phyloP scores from a whole-genome alignment of 805 yeast species.

The Ogataea paraovalis region DNA sequence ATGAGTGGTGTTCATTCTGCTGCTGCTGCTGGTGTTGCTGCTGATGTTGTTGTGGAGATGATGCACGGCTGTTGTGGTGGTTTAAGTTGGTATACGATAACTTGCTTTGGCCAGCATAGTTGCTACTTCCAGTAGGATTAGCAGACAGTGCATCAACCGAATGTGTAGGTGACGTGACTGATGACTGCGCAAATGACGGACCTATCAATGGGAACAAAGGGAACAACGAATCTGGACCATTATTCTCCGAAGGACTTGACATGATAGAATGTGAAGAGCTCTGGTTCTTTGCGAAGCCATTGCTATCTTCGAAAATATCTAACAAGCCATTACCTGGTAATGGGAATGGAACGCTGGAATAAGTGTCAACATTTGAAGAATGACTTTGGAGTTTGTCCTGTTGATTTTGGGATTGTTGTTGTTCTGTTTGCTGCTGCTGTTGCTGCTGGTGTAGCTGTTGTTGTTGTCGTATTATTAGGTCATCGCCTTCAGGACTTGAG shows the following conservation, averaged over 20 bases:
- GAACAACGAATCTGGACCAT: conserved; percentile 29
- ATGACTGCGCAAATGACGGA: conserved; percentile 22
- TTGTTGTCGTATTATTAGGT: not conserved
- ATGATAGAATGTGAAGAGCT: conserved; percentile 14
- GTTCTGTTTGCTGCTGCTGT: not conserved
- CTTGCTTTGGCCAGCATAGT: conserved; percentile 1
- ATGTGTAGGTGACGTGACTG: conserved; percentile 14
- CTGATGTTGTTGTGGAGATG: not conserved
- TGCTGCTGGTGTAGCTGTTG: conserved; percentile 1
- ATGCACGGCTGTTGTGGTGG: conserved; percentile 15
- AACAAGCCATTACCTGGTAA: conserved; percentile 30
- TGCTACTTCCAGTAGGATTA: conserved; percentile 5
- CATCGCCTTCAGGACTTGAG: not conserved
- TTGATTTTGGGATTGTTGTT: not conserved
- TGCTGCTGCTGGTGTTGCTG: conserved; percentile 7
- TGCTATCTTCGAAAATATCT: conserved; percentile 26
- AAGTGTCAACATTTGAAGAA: conserved; percentile 11
- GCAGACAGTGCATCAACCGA: conserved; percentile 13
- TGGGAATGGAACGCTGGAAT: conserved; percentile 19
- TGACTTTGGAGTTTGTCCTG: too few relatives aligned
- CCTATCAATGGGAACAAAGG: conserved; percentile 33
- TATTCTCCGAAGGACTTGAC: conserved; percentile 17
- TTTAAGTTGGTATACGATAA: conserved; percentile 22
- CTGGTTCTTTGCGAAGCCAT: conserved; percentile 8
- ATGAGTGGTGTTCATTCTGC: conserved; percentile 8